A percentile compares a stretch with the other conserved stretches of the same genome.
Evolutionary conservation across 2,329 filamentous ascomycete species (phyloP).

Genomic region (Cytospora piceae): DNA sequence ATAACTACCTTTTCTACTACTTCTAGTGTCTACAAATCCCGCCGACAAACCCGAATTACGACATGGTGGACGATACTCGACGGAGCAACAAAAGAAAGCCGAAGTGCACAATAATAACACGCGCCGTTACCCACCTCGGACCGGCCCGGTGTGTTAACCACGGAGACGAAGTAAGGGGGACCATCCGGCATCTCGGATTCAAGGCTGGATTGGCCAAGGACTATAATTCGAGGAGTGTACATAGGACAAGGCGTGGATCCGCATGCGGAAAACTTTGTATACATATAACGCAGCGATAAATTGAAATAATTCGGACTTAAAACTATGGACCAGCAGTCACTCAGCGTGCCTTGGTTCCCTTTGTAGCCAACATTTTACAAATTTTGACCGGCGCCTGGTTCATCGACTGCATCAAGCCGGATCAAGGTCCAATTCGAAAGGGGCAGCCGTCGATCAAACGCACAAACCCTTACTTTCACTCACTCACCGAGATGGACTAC

Average conservation of each 20-base stretch:
- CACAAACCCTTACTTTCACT: not conserved
- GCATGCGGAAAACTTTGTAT: not conserved
- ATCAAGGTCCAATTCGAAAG: not conserved
- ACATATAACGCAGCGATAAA: slow-evolving; percentile 2
- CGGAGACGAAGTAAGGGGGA: slow-evolving; percentile 4
- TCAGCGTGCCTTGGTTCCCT: not conserved
- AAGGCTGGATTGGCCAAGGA: slow-evolving; percentile 8
- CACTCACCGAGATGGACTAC: not conserved
- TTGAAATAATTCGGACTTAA: not conserved
- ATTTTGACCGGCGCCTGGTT: too few species aligned
- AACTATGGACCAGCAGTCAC: not conserved
- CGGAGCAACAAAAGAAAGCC: slow-evolving; percentile 14
- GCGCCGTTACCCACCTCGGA: slow-evolving; percentile 9
- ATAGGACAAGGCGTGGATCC: slow-evolving; percentile 9
- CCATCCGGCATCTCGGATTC: not conserved
- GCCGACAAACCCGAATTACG: slow-evolving; percentile 4
- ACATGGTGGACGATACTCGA: slow-evolving; percentile 14
- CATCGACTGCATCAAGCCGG: too few species aligned
- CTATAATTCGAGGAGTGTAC: slow-evolving; percentile 19
- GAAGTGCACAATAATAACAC: slow-evolving; percentile 21
- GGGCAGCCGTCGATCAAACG: not conserved
- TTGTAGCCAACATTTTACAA: not conserved
- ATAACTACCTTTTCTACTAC: slow-evolving; percentile 25
- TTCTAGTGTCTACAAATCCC: slow-evolving; percentile 27
- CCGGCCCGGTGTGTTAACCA: not conserved